phyloP scores from a whole-genome alignment of 2,329 filamentous ascomycete species.

The Cryphonectria radicalis region DNA sequence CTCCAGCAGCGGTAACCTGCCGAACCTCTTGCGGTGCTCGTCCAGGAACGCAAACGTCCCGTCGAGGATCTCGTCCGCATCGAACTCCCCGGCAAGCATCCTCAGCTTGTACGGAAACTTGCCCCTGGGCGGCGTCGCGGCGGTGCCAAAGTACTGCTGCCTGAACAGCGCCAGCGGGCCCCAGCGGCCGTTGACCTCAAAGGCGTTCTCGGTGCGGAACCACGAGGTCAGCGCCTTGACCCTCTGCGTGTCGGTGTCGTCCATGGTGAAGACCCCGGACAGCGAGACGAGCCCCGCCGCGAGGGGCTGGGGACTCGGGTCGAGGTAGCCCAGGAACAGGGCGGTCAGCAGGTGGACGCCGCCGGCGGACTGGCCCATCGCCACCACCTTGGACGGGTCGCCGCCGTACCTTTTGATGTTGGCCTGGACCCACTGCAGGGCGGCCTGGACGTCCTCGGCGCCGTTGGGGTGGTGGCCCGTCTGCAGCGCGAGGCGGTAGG shows the following conservation, averaged over 20 bases:
- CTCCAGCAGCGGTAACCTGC: conserved; percentile 30
- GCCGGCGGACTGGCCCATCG: conserved; percentile 32
- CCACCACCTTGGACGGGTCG: conserved; percentile 28
- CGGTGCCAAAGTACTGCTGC: conserved; percentile 18
- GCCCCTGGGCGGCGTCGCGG: neutral
- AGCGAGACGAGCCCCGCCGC: conserved; percentile 29
- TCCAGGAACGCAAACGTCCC: conserved; percentile 31
- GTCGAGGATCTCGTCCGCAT: conserved; percentile 31
- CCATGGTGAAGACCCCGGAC: conserved; percentile 22
- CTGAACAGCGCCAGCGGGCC: conserved; percentile 23
- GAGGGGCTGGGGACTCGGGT: conserved; percentile 17
- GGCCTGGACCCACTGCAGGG: conserved; percentile 31
- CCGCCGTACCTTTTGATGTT: conserved; percentile 32
- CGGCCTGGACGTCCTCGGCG: conserved; percentile 27
- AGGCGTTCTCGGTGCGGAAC: conserved; percentile 20
- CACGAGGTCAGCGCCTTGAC: conserved; percentile 10
- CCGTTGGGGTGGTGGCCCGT: conserved; percentile 31
- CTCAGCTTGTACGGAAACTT: conserved; percentile 23
- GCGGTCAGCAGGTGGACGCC: conserved; percentile 29
- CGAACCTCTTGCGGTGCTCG: conserved; percentile 28
- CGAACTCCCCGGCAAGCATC: conserved; percentile 29
- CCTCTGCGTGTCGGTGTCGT: conserved; percentile 7
- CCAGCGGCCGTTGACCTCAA: conserved; percentile 22
- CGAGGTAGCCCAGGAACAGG: conserved; percentile 27
- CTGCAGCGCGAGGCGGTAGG: conserved; percentile 32